Conservation (phyloP, 805 yeast genomes). For the Aciculoconidium aculeatum region DNA sequence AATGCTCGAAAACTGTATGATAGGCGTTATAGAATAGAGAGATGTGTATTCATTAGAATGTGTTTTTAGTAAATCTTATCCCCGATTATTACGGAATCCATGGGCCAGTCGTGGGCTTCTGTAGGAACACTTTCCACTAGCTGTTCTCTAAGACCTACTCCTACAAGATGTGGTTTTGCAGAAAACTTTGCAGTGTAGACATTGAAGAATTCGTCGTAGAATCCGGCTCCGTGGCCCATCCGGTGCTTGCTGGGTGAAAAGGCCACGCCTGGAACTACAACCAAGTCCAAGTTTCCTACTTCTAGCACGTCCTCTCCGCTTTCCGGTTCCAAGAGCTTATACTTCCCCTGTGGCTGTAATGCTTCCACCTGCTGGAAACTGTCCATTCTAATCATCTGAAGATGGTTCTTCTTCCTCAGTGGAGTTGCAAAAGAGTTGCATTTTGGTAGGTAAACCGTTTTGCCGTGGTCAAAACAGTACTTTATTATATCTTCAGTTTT, state of each 20-base stretch:
- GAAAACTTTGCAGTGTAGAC: slow-evolving; percentile 14
- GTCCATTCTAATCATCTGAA: slow-evolving; percentile 53
- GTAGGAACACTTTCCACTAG: slow-evolving; percentile 46
- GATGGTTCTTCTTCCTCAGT: slow-evolving; percentile 32
- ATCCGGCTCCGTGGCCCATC: slow-evolving; percentile 92
- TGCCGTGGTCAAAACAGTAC: slow-evolving; percentile 44
- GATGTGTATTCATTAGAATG: no score
- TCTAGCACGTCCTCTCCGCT: slow-evolving; percentile 23
- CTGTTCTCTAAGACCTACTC: slow-evolving; percentile 64
- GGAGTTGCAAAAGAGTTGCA: slow-evolving; percentile 27
- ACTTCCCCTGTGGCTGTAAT: slow-evolving; percentile 64
- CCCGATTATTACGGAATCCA: slow-evolving; percentile 51
- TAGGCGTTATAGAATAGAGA: slow-evolving; percentile 59
- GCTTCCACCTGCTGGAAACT: slow-evolving; percentile 34
- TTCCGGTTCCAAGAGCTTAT: slow-evolving; percentile 62
- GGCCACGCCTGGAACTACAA: slow-evolving; percentile 84
- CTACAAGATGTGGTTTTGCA: slow-evolving; percentile 44
- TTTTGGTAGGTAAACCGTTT: slow-evolving; percentile 54
- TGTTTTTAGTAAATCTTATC: slow-evolving; percentile 12
- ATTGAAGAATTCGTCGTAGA: slow-evolving; percentile 62
- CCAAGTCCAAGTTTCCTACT: slow-evolving; percentile 53
- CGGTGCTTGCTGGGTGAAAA: slow-evolving; percentile 51
- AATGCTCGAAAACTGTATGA: slow-evolving; percentile 68
- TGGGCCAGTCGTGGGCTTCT: slow-evolving; percentile 57
- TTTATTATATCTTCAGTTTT: slow-evolving; percentile 52